Percentiles rank a stretch among this genome's conserved stretches.
phyloP scores from a whole-genome alignment of 2,329 filamentous ascomycete genomes.

The Colletotrichum phormii region DNA sequence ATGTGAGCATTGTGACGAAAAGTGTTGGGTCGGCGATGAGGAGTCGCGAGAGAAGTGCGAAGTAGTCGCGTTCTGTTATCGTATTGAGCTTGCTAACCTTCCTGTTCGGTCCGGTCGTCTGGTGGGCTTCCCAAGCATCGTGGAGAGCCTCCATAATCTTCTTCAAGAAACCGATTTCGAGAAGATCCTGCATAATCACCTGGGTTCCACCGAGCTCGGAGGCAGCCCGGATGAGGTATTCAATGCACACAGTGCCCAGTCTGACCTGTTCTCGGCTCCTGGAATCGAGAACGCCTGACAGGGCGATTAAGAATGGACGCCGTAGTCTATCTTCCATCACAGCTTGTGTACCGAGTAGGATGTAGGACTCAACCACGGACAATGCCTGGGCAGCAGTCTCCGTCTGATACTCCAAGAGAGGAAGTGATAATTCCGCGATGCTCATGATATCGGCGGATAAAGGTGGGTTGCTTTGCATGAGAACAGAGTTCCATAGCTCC shows the following conservation, averaged over 20 bases:
- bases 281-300: constrained; percentile 61
- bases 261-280: constrained; percentile 69
- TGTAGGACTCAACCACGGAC: constrained; percentile 76
- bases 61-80: constrained; percentile 86
- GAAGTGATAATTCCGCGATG: constrained; percentile 72
- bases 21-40: constrained; percentile 77
- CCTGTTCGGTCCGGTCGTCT: constrained; percentile 84
- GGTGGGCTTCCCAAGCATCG: constrained; percentile 78
- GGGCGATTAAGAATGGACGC: constrained; percentile 60
- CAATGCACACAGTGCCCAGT: constrained; percentile 70
- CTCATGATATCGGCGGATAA: constrained; percentile 71
- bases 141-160: constrained; percentile 75
- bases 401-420: constrained; percentile 74
- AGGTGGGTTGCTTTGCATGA: constrained; percentile 73
- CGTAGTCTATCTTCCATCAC: constrained; percentile 69
- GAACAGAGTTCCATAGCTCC: constrained; percentile 85
- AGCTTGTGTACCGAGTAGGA: constrained; percentile 75
- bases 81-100: constrained; percentile 77
- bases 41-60: constrained; percentile 83
- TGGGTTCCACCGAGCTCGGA: constrained; percentile 72
- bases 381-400: constrained; percentile 72
- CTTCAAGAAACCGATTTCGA: constrained; percentile 71
- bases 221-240: constrained; percentile 73
- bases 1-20: constrained; percentile 70
- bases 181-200: constrained; percentile 73